These are phyloP conservation scores for Agrocybe praecox DNA, from an alignment of 768 basidiomycete species.

Conservation along the genomic window DNA sequence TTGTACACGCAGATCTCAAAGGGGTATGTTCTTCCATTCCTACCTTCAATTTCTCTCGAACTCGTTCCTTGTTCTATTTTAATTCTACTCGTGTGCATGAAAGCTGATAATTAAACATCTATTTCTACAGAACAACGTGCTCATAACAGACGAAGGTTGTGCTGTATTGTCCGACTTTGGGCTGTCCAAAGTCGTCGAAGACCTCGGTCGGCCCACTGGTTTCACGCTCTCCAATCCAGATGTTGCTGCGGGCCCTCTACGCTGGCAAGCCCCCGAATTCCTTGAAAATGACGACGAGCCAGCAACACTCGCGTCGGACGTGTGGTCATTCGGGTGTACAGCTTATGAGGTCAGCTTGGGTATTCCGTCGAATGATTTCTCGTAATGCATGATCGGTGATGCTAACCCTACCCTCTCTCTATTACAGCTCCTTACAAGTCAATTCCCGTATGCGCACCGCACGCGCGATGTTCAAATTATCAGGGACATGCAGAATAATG, in stretches of 20 bases:
- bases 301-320: constrained; percentile 26
- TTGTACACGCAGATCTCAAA: constrained; percentile 33
- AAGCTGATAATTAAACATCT: neutral
- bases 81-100: neutral
- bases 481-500: constrained; percentile 19
- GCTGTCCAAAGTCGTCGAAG: constrained; percentile 35
- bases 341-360: constrained; percentile 31
- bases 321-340: constrained; percentile 39
- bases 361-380: neutral
- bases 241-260: constrained; percentile 24
- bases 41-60: neutral
- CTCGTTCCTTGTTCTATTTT: neutral
- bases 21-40: constrained; percentile 19
- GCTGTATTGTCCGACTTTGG: constrained; percentile 51
- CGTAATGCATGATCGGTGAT: neutral
- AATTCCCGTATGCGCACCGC: constrained; percentile 23
- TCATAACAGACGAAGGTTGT: constrained; percentile 40
- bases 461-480: constrained; percentile 22
- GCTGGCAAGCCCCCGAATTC: constrained; percentile 37
- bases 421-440: constrained; percentile 24
- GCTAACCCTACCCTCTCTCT: neutral
- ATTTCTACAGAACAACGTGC: constrained; percentile 41
- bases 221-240: constrained; percentile 29
- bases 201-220: constrained; percentile 27
- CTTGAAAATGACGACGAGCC: constrained; percentile 29